These are phyloP conservation scores for Tilletia indica DNA, from an alignment of 1,284 basidiomycete species.

Conservation along the genomic window DNA sequence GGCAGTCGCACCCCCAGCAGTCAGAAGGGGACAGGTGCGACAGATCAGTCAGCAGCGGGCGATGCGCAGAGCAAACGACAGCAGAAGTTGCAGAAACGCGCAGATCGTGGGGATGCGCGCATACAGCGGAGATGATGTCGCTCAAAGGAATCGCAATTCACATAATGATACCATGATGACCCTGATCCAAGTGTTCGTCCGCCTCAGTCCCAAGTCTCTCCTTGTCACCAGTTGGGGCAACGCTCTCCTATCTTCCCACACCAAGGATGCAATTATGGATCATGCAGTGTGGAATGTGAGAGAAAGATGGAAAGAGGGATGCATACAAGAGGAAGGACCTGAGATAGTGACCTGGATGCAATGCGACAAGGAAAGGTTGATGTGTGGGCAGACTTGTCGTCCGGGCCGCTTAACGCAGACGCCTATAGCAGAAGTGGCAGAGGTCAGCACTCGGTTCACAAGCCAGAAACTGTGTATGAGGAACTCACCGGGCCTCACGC, in stretches of 20 bases:
- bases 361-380: neutral
- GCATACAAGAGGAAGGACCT: constrained; percentile 12
- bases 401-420: constrained; percentile 7
- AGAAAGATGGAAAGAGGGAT: neutral
- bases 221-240: too few relatives aligned
- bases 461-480: neutral
- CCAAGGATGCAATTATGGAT: neutral
- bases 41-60: constrained; percentile 18
- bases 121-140: constrained; percentile 19
- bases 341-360: neutral
- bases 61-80: constrained; percentile 46
- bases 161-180: too few relatives aligned
- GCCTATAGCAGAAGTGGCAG: neutral
- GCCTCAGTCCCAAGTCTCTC: too few relatives aligned
- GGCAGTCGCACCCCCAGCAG: constrained; percentile 23
- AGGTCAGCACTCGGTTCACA: neutral
- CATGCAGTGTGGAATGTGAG: neutral
- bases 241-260: too few relatives aligned
- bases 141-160: neutral
- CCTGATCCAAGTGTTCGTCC: too few relatives aligned
- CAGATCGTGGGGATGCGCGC: constrained; percentile 42
- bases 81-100: constrained; percentile 50
- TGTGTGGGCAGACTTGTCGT: neutral
- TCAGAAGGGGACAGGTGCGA: too few relatives aligned
- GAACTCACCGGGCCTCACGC: constrained; percentile 92